Evolutionary conservation across 177 flowering plant species (phyloP), one percentile per base, ranked within the genome.

Genomic region (Vitis hybrid): DNA sequence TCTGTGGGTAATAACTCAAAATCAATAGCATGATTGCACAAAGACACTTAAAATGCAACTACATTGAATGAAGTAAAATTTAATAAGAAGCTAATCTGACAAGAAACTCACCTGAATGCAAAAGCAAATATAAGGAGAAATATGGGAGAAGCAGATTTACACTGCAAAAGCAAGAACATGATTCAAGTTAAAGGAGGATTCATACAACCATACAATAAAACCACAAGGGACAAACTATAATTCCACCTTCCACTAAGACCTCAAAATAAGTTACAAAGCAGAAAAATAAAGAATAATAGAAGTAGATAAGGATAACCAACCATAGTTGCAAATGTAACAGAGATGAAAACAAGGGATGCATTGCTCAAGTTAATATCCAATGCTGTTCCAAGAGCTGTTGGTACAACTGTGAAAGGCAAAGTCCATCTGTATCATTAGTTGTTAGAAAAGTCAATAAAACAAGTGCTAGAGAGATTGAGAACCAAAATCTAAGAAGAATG

Each of bases 291-390:
- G 39, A 12, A 65, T 60, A 50, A 60, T 69, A 8, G 14, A 58
- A 62, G 50, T 50, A 51, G 54, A 65, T 70, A 66, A 62, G 45
- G 11, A 70, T 61, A 67, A 86, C 97, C 17, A 75, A 96, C 99
- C 99, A 96, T 96, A 50, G 99, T 96, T 60, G 99, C 99, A 85
- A 93, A 96, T 56, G 99, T 96, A 72, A 96, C 98, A 71, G 99
- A 89, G 76, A 96, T 89, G 83, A 88, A 93, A 72, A 96, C 98
- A 78, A 96, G 97, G 62, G 99, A 96, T 64, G 84, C 98, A 77
- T 96, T 96, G 87, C 99, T 96, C 78, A 96, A 78, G 82, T 96
- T 88, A 57, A 96, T 70, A 79, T 96, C 99, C 90, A 93, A 67
- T 68, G 99, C 99, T 68, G 99, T 96, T 80, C 91, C 96, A 73